phyloP scores from a whole-genome alignment of 1,284 basidiomycete species.

The Cutaneotrichosporon mucoides region DNA sequence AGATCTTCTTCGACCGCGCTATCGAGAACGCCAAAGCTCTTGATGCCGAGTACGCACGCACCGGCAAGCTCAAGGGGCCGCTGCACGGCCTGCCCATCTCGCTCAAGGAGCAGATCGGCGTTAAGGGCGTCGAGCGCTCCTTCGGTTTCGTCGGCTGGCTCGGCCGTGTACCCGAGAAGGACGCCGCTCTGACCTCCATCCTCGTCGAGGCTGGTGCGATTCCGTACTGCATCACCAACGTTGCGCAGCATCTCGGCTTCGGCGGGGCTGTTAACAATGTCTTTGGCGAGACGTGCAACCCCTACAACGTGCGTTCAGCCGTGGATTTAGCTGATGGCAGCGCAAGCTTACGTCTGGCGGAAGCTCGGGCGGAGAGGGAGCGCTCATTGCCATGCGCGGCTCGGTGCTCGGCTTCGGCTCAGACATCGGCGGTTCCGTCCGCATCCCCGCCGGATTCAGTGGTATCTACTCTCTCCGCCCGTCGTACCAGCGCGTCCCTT shows the following conservation, averaged over 20 bases:
- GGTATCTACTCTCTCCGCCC: constrained; percentile 18
- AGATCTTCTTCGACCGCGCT: constrained; percentile 48
- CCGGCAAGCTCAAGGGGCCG: constrained; percentile 46
- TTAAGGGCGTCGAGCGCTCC: neutral
- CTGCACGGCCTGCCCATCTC: constrained; percentile 53
- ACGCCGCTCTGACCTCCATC: constrained; percentile 16
- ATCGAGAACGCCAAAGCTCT: constrained; percentile 42
- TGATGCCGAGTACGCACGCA: constrained; percentile 44
- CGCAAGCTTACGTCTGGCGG: constrained; percentile 39
- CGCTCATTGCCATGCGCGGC: constrained; percentile 45
- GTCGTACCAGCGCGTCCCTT: constrained; percentile 11
- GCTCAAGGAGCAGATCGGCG: constrained; percentile 40
- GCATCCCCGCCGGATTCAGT: constrained; percentile 15
- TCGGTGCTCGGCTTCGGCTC: constrained; percentile 45
- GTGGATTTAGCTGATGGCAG: too few species aligned
- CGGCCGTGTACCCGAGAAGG: constrained; percentile 9
- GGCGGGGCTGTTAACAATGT: constrained; percentile 33
- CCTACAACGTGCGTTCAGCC: constrained; percentile 30
- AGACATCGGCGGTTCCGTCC: constrained; percentile 57
- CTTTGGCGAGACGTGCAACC: constrained; percentile 41
- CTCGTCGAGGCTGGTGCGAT: constrained; percentile 25
- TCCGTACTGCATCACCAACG: constrained; percentile 26
- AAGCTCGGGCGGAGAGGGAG: constrained; percentile 48
- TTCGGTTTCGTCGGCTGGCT: neutral
- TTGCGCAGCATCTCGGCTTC: neutral